Evolutionary conservation across 2,329 filamentous ascomycete species (phyloP).

Genomic region (Ascochyta rabiei): DNA sequence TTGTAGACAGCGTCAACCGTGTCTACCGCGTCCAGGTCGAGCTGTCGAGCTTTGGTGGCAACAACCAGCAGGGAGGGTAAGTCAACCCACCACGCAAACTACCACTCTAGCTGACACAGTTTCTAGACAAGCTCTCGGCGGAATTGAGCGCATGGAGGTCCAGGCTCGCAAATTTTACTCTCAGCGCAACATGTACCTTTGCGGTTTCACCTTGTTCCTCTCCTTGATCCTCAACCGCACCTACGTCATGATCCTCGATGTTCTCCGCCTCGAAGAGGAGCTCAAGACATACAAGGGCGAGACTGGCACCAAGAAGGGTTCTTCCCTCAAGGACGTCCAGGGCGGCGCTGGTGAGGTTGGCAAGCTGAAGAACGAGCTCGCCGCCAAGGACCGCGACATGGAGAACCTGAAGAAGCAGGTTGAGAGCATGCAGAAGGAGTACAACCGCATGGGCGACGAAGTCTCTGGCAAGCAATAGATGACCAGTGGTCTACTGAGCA

Average conservation of each 20-base stretch:
- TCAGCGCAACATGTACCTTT: constrained; percentile 99
- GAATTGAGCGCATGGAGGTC: constrained; percentile 95
- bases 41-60: constrained; percentile 73
- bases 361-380: constrained; percentile 68
- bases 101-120: constrained; percentile 17
- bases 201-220: constrained; percentile 98
- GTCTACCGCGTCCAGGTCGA: constrained; percentile 97
- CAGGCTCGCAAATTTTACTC: constrained; percentile 99
- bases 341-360: constrained; percentile 79
- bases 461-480: constrained; percentile 65
- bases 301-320: constrained; percentile 66
- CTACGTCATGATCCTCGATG: constrained; percentile 95
- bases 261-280: constrained; percentile 90
- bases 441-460: constrained; percentile 84
- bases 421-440: constrained; percentile 81
- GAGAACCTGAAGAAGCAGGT: constrained; percentile 92
- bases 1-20: constrained; percentile 93
- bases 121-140: constrained; percentile 69
- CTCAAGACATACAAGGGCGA: constrained; percentile 81
- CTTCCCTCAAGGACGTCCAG: constrained; percentile 67
- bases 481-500: constrained; percentile 11
- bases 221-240: constrained; percentile 99
- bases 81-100: constrained; percentile 27
- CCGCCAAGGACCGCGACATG: constrained; percentile 80
- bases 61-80: constrained; percentile 59